These are phyloP conservation scores for Vicia faba DNA, from an alignment of 306 rosid species.

Conservation along the genomic window DNA sequence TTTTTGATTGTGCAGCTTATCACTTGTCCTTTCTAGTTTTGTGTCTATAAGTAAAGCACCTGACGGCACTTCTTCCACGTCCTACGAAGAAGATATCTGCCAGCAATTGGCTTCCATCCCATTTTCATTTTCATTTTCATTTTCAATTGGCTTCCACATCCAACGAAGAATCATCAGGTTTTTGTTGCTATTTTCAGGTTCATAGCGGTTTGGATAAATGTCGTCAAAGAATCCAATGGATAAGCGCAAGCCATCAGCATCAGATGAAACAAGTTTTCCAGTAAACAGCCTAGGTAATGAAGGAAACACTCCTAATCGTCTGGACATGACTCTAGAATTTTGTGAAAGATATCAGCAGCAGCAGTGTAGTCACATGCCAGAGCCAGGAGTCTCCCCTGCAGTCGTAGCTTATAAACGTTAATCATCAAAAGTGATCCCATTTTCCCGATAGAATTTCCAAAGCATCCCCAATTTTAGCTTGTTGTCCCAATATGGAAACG, in stretches of 20 bases:
- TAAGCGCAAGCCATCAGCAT: too few relatives aligned
- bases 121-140: too few relatives aligned
- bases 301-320: slow-evolving; percentile 97
- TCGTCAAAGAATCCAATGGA: too few relatives aligned
- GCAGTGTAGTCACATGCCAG: slow-evolving; percentile 81
- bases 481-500: slow-evolving; percentile 88
- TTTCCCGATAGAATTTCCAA: slow-evolving; percentile 86
- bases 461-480: slow-evolving; percentile 92
- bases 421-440: slow-evolving; percentile 78
- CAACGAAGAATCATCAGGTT: too few relatives aligned
- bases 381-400: slow-evolving; percentile 99
- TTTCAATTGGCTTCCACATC: too few relatives aligned
- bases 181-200: too few relatives aligned
- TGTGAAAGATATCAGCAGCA: slow-evolving; percentile 73
- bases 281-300: slow-evolving; percentile 90
- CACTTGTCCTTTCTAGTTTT: slow-evolving; percentile 39
- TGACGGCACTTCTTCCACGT: slow-evolving; percentile 46
- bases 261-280: too few relatives aligned
- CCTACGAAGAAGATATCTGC: too few relatives aligned
- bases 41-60: slow-evolving; percentile 36
- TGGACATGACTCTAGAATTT: slow-evolving; percentile 80
- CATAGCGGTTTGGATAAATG: too few relatives aligned
- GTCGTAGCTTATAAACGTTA: slow-evolving; percentile 86
- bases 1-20: slow-evolving; percentile 40
- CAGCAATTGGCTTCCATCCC: too few relatives aligned